phyloP scores from a whole-genome alignment of 78 protist species.

The Polysphondylium violaceum region DNA sequence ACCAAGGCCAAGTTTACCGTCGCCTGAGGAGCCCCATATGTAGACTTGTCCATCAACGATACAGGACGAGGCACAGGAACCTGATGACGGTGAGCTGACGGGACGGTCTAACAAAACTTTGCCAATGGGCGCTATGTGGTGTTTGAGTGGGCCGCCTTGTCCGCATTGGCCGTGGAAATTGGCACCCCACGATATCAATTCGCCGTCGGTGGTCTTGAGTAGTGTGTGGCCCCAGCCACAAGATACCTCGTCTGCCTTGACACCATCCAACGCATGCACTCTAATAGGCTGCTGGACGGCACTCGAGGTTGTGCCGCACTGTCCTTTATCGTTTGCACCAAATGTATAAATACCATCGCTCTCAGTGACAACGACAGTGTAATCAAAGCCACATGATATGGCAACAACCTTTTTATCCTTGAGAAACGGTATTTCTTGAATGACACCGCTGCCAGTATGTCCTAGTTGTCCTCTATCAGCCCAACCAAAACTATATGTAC shows the following conservation, averaged over 20 bases:
- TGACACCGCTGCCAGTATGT: background rate
- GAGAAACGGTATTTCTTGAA: background rate
- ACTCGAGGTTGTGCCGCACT: background rate
- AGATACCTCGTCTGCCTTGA: background rate
- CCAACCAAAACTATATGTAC: constrained; percentile 68
- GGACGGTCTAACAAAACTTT: background rate
- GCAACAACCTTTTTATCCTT: background rate
- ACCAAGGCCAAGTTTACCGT: constrained; percentile 59
- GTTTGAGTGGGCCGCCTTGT: background rate
- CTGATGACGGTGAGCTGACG: constrained; percentile 27
- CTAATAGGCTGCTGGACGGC: background rate
- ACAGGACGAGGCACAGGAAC: constrained; percentile 24
- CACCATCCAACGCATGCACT: background rate
- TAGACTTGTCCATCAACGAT: constrained; percentile 10
- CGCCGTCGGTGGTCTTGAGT: background rate
- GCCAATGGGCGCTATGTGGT: background rate
- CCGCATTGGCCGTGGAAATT: constrained; percentile 72
- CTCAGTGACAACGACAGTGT: background rate
- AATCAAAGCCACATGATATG: constrained; percentile 70
- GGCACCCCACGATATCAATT: constrained; percentile 55
- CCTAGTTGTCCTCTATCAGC: constrained; percentile 53
- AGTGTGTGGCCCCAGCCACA: constrained; percentile 72
- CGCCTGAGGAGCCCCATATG: constrained; percentile 70
- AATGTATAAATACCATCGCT: constrained; percentile 27
- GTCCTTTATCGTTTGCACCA: constrained; percentile 67